Evolutionary conservation across 495 filamentous ascomycete genomes (phyloP).

Genomic region (Aspergillus coremiiformis): DNA sequence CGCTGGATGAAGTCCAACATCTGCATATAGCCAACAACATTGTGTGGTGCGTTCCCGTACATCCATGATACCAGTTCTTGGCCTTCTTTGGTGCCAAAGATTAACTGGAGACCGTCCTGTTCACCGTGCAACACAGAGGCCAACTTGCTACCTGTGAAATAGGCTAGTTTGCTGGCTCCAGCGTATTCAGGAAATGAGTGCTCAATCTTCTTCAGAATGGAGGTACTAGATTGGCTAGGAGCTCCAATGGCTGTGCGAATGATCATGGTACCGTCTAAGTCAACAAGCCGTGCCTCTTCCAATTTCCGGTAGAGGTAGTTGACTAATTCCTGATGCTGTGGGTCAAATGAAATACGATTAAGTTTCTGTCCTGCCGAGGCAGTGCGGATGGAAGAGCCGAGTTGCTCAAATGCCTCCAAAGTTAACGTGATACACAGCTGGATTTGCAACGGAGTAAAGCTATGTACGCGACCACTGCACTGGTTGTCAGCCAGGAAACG

Average conservation of each 20-base stretch:
- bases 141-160: constrained; percentile 35
- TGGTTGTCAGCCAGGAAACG: constrained; percentile 30
- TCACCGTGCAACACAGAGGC: constrained; percentile 37
- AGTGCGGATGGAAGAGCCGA: constrained; percentile 29
- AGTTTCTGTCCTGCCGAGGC: constrained; percentile 30
- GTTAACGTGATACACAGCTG: constrained; percentile 32
- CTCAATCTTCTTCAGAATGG: constrained; percentile 32
- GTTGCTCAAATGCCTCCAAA: constrained; percentile 39
- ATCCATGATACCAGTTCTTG: constrained; percentile 37
- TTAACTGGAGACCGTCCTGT: constrained; percentile 39
- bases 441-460: constrained; percentile 21
- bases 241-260: constrained; percentile 32
- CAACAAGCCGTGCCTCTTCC: constrained; percentile 35
- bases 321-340: constrained; percentile 27
- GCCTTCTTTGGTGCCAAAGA: constrained; percentile 42
- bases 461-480: constrained; percentile 26
- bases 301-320: constrained; percentile 37
- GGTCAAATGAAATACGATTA: constrained; percentile 21
- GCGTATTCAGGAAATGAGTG: constrained; percentile 29
- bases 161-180: constrained; percentile 33
- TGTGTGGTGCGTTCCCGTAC: constrained; percentile 39
- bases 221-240: constrained; percentile 27
- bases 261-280: constrained; percentile 23
- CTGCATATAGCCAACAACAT: constrained; percentile 30
- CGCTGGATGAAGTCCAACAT: constrained; percentile 38